Percentiles rank a stretch among this genome's conserved stretches.
These are phyloP conservation scores for Citrus maxima DNA, from an alignment of 345 rosid genomes.

Conservation along the genomic window DNA sequence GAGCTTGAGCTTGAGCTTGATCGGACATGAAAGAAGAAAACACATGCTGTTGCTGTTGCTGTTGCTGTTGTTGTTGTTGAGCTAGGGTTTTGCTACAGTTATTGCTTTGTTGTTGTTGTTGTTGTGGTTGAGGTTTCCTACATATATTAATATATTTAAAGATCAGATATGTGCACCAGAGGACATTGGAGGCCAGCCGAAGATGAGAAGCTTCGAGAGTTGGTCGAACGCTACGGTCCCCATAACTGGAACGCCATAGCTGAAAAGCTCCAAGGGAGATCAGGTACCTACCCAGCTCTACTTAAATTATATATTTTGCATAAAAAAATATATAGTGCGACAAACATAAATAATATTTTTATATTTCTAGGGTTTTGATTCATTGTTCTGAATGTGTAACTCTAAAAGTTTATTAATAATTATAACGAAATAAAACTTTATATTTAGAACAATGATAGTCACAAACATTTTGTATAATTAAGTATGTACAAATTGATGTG, in stretches of 20 bases:
- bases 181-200: conserved; percentile 82
- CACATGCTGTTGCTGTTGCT: neutral
- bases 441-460: too few relatives aligned
- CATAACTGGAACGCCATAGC: conserved; percentile 91
- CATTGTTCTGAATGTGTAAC: neutral
- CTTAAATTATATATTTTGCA: neutral
- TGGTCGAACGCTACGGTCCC: conserved; percentile 66
- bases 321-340: neutral
- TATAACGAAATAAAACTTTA: too few relatives aligned
- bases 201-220: conserved; percentile 65
- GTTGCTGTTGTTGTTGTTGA: neutral
- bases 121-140: neutral
- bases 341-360: neutral
- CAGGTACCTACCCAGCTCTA: conserved; percentile 29
- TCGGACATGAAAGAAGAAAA: neutral
- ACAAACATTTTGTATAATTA: too few relatives aligned
- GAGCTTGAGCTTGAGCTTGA: neutral
- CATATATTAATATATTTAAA: neutral
- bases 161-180: conserved; percentile 52
- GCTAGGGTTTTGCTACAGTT: conserved; percentile 3
- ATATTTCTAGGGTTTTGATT: neutral
- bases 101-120: neutral
- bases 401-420: neutral
- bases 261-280: conserved; percentile 66
- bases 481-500: too few relatives aligned